Evolutionary conservation across 163 green algal species (phyloP).

Genomic region (Volvox carteri): DNA sequence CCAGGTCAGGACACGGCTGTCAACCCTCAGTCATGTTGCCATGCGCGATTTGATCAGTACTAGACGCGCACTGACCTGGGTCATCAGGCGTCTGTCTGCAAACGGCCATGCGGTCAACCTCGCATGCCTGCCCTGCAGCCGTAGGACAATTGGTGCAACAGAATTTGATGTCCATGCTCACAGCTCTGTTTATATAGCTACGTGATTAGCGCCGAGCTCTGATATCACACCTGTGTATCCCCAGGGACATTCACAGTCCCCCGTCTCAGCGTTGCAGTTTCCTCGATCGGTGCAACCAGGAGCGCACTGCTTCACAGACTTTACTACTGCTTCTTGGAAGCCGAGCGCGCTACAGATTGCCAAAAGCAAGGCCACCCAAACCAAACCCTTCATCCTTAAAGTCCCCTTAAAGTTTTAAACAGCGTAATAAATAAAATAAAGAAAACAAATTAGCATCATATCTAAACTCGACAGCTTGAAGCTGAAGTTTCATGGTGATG

Average conservation of each 20-base stretch:
- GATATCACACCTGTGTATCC: slow-evolving; percentile 18
- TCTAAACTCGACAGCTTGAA: too few relatives aligned
- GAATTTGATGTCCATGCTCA: too few relatives aligned
- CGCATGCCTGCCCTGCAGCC: neutral
- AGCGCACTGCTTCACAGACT: neutral
- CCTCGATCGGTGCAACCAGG: slow-evolving; percentile 21
- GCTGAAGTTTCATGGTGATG: too few relatives aligned
- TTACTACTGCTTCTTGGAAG: neutral
- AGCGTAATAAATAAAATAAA: too few relatives aligned
- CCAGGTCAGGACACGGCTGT: too few relatives aligned
- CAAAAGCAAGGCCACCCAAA: neutral
- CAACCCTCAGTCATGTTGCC: too few relatives aligned
- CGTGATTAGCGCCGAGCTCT: too few relatives aligned
- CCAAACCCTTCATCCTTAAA: too few relatives aligned
- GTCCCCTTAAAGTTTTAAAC: too few relatives aligned
- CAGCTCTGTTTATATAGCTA: too few relatives aligned
- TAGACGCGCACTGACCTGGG: slow-evolving; percentile 30
- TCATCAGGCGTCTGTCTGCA: slow-evolving; percentile 24
- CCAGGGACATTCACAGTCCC: slow-evolving; percentile 38
- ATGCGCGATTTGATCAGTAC: too few relatives aligned
- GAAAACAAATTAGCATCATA: too few relatives aligned
- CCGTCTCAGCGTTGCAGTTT: slow-evolving; percentile 29
- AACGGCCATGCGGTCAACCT: slow-evolving; percentile 11
- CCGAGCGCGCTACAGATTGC: neutral
- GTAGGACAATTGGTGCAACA: neutral